Base-by-base conservation (phyloP, 2,329 filamentous ascomycete species). In the Capronia americana region DNA sequence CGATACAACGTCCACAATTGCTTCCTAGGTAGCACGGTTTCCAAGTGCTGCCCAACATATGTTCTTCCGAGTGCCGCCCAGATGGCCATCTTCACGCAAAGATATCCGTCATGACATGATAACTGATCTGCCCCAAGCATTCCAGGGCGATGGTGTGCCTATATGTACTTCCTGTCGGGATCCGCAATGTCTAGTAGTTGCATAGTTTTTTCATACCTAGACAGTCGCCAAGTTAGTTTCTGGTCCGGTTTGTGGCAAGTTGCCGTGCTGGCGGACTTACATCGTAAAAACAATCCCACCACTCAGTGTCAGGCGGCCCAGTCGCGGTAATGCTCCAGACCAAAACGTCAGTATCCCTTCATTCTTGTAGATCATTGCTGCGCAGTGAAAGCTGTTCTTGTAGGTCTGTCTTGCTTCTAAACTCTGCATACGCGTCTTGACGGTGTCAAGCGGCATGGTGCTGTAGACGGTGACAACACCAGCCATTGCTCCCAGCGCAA, bases 341-440 rank as follows among this genome's bases (percentile, higher is more conserved):
- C 95, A 99, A 71, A 98, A 91, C 0, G 93, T 97, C 48, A 94
- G 77, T 12, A 98, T 63, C 1, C 95, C 94, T 80, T 99, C 95
- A 61, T 97, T 88, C 79, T 88, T 91, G 78, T 95, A 90, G 71
- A 99, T 96, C 74, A 89, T 85, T 11, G 86, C 84, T 0, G 91
- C 93, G 78, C 95, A 99, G 56, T 88, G 86, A 71, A 96, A 86
- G 73, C 90, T 95, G 80, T 96, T 97, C 76, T 91, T 93, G 76
- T 99, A 99, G 67, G 90, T 81, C 51, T 81, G 83, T 69, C 86
- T 87, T 38, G 94, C 92, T 78, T 97, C 92, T 68, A 97, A 90
- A 72, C 92, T 96, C 85, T 99, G 95, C 95, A 99, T 99, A 69
- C 92, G 85, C 57, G 95, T 99, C 86, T 99, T 99, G 77, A 99